phyloP scores from a whole-genome alignment of 2,329 filamentous ascomycete genomes.

The Colletotrichum sp. region DNA sequence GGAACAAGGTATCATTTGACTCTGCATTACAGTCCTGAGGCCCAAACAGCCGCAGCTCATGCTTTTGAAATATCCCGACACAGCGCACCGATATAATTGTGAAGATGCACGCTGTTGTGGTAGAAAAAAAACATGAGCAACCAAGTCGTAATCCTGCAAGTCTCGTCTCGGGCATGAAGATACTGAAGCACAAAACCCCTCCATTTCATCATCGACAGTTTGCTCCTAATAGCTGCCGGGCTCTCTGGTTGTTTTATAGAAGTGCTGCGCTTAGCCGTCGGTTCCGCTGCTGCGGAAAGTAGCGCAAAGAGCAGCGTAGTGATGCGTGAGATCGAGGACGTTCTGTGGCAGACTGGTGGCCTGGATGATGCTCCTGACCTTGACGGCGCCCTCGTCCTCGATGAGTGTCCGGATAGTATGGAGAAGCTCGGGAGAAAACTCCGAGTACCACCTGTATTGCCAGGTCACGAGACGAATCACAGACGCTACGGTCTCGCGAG shows the following conservation, averaged over 20 bases:
- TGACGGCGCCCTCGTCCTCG: slow-evolving; percentile 96
- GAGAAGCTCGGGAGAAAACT: slow-evolving; percentile 93
- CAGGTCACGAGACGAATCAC: slow-evolving; percentile 92
- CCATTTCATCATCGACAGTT: background rate
- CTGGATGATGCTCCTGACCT: slow-evolving; percentile 96
- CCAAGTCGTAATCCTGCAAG: background rate
- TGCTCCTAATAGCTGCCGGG: background rate
- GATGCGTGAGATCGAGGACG: slow-evolving; percentile 92
- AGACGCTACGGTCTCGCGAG: slow-evolving; percentile 80
- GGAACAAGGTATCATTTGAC: slow-evolving; percentile 20
- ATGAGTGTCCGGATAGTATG: slow-evolving; percentile 90
- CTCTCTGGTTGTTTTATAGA: background rate
- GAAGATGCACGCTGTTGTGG: background rate
- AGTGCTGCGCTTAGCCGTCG: slow-evolving; percentile 65
- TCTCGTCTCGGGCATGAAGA: background rate
- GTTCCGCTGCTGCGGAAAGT: slow-evolving; percentile 94
- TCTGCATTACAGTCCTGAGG: slow-evolving; percentile 7
- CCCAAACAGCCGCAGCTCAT: background rate
- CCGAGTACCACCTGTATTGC: slow-evolving; percentile 99
- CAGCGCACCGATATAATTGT: background rate
- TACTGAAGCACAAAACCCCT: background rate
- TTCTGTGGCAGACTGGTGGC: slow-evolving; percentile 92
- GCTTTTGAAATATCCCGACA: slow-evolving; percentile 4
- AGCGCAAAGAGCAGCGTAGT: slow-evolving; percentile 93
- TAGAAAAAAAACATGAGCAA: background rate